Conservation (phyloP, 2,329 filamentous ascomycete species). For the Chaetomiaceae sp. region DNA sequence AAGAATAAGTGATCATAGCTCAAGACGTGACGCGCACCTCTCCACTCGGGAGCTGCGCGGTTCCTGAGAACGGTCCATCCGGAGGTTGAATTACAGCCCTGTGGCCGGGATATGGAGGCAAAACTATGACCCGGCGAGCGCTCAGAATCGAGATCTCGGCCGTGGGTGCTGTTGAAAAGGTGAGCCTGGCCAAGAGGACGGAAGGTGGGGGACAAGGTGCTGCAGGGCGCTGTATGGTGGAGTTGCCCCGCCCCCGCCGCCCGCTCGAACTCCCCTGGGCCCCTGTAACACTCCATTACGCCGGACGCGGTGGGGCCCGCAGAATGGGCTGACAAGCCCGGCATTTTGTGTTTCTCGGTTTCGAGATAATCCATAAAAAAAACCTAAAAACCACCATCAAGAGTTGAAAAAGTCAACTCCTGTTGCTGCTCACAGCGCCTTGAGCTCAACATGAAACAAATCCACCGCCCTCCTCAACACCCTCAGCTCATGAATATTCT, state of each 20-base stretch:
- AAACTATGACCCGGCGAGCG: conserved; percentile 25
- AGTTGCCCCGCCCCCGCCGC: conserved; percentile 19
- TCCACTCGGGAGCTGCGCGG: conserved; percentile 7
- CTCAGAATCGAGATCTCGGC: no score
- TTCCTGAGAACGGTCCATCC: conserved; percentile 5
- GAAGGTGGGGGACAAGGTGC: neutral
- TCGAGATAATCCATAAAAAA: no score
- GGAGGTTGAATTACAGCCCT: conserved; percentile 20
- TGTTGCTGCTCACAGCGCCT: conserved; percentile 13
- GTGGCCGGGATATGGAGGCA: conserved; percentile 18
- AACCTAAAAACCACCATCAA: no score
- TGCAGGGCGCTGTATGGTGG: conserved; percentile 1
- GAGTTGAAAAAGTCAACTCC: no score
- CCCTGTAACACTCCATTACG: neutral
- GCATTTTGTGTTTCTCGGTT: no score
- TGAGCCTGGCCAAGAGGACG: neutral
- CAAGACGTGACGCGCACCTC: neutral
- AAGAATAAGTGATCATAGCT: neutral
- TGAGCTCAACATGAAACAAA: conserved; percentile 22
- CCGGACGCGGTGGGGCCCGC: no score
- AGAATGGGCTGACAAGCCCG: no score
- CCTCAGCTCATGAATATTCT: conserved; percentile 19
- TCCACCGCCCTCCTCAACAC: conserved; percentile 14
- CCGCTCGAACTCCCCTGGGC: no score
- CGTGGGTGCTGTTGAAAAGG: neutral